Base-by-base conservation (phyloP, 2,329 filamentous ascomycete species). In the Coniella lustricola region DNA sequence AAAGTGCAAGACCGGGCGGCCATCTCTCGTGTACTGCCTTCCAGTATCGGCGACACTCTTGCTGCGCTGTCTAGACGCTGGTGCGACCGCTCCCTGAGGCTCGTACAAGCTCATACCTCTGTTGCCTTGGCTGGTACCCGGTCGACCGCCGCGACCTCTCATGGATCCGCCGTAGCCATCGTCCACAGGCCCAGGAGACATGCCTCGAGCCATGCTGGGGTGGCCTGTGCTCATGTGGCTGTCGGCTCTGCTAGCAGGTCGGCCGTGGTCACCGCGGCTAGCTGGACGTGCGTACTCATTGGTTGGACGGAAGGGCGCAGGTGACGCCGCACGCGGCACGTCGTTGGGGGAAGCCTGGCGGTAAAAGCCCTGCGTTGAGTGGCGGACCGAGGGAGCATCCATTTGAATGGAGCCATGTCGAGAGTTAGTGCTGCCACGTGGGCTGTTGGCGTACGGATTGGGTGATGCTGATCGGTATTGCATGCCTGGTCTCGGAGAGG, bases 1-100 rank as follows among this genome's bases (percentile, higher is more conserved):
- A 70, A 91, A 96, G 69, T 96, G 89, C 62, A 97, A 64, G 62
- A 97, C 91, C 32, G 87, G 82, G 52, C 87, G 81, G 25, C 93
- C 91, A 64, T 96, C 90, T 54, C 82, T 79, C 4, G 88, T 95
- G 59, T 87, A 89, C 59, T 90, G 86, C 57, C 87, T 76, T n/a
- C 82, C 81, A 21, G 80, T 76, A 59, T 93, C 86, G n/a, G 86
- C 89, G 51, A 93, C 76, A 60, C 90, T 95, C 73, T 91, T 89
- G 66, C 90, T 95, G 55, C 84, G 71, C 55, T 77, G 74, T 52
- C 78, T 68, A 55, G 63, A 69, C 17, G 70, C 64, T 64, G 68
- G 59, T 40, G 60, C 64, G 41, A 64, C 58, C 9, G 63, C 60
- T 4, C 73, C 70, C 8, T 65, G 65, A 4, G 73, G 74, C 32